Evolutionary conservation across 768 basidiomycete genomes (phyloP), one percentile per base, ranked within the genome.

Genomic region (Lactarius sanguifluus): DNA sequence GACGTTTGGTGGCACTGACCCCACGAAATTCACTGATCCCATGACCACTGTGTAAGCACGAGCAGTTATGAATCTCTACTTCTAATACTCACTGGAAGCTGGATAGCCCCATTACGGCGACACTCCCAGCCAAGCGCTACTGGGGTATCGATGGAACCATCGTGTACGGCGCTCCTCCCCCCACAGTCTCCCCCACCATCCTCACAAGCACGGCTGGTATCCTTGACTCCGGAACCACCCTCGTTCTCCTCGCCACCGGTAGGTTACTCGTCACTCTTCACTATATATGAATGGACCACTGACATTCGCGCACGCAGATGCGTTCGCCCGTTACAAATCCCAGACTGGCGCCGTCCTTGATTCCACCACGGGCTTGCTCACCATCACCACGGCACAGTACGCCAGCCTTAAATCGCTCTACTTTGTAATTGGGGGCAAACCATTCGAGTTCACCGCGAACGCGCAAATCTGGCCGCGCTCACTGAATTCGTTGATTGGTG

Each of bases 381-480:
- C 25, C 6, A 28, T 28, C 12, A 59, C 55, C 20, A 13, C 30
- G n/a, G 36, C 52, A 36, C 59, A 88, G 72, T 88, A 82, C 68
- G 61, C 70, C 2, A 79, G 74, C 60, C 76, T 91, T 58, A 69
- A 87, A 76, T 83, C 80, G 72, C 75, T 90, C 69, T 77, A 81
- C 77, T 88, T 90, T 77, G 77, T 75, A 64, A 79, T 85, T 64
- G 80, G 79, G 59, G 79, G 80, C 43, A 85, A 83, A 70, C 70
- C 77, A 3, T 79, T 73, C 57, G 76, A 78, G 66, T 73, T 82
- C 62, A 81, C 77, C 5, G 73, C 81, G 15, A 75, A 76, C 64
- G 75, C 71, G 13, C 75, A 76, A 59, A 74, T 76, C 65, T 75
- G 66, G 66, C 74, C 74, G 7, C 75, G 75, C 57, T 54, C 71